Conservation (phyloP, 73 alveolate species). For the Paraurostyla sp. region DNA sequence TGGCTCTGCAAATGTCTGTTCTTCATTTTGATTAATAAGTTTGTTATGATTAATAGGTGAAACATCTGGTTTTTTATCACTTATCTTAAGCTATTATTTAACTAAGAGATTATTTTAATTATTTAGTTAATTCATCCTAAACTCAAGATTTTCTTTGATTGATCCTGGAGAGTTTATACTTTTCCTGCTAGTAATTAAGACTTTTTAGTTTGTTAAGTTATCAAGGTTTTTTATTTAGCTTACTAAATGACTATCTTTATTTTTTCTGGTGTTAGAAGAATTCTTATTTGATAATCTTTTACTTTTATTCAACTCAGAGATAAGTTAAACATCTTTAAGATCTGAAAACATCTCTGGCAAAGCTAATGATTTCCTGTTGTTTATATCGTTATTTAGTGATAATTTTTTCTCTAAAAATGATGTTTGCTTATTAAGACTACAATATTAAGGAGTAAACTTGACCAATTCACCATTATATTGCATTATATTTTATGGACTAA, state of each 20-base stretch:
- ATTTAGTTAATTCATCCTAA: not conserved
- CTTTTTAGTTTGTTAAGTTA: too few relatives aligned
- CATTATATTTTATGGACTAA: not conserved
- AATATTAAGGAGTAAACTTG: constrained; percentile 5
- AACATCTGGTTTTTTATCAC: not conserved
- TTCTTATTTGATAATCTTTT: not conserved
- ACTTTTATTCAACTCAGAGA: not conserved
- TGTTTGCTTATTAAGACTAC: not conserved
- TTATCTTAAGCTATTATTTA: not conserved
- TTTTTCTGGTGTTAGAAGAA: not conserved
- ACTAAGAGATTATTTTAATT: not conserved
- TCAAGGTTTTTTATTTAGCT: too few relatives aligned
- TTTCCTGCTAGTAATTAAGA: not conserved
- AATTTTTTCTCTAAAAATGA: not conserved
- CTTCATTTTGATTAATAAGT: not conserved
- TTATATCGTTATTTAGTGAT: not conserved
- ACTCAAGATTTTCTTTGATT: constrained; percentile 22
- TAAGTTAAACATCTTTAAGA: not conserved
- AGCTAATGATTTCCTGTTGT: not conserved
- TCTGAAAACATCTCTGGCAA: constrained; percentile 25
- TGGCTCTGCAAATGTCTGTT: not conserved
- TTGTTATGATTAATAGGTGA: not conserved
- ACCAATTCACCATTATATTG: not conserved
- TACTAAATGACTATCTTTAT: too few relatives aligned
- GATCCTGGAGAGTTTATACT: not conserved